Percentiles rank a stretch among this genome's conserved stretches.
Conservation (phyloP, 768 basidiomycete species). For the Termitomyces sp. region DNA sequence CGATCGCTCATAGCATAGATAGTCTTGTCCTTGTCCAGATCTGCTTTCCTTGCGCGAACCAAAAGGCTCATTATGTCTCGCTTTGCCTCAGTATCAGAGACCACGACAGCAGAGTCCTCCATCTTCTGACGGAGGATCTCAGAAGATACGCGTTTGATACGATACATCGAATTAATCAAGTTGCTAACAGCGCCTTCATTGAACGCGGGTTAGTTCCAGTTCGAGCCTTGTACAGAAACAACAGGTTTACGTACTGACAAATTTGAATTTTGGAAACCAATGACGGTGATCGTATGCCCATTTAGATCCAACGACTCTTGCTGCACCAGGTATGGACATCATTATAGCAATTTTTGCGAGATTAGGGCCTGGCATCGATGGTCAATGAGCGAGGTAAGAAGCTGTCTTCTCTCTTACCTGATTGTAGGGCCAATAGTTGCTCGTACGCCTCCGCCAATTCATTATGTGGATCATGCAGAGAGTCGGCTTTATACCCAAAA, state of each 20-base stretch:
- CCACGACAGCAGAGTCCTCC: constrained; percentile 29
- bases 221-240: background rate
- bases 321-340: constrained; percentile 35
- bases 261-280: constrained; percentile 10
- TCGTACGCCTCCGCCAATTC: constrained; percentile 51
- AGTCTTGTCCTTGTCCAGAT: constrained; percentile 29
- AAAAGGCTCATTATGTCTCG: constrained; percentile 54
- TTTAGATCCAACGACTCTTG: constrained; percentile 31
- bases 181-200: constrained; percentile 1
- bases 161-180: constrained; percentile 31
- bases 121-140: constrained; percentile 42
- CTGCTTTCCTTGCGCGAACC: constrained; percentile 42
- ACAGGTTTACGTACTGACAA: constrained; percentile 9
- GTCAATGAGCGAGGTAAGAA: background rate
- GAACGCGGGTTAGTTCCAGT: background rate
- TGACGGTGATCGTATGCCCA: constrained; percentile 26
- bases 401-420: constrained; percentile 20
- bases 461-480: constrained; percentile 44
- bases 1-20: constrained; percentile 46
- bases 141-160: constrained; percentile 39
- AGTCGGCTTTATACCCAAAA: constrained; percentile 46
- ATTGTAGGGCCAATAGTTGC: constrained; percentile 39
- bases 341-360: constrained; percentile 34
- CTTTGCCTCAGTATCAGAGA: constrained; percentile 39
- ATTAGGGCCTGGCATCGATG: constrained; percentile 25